Conservation (phyloP, 1,284 basidiomycete genomes). For the Pseudozyma hubeiensis region DNA sequence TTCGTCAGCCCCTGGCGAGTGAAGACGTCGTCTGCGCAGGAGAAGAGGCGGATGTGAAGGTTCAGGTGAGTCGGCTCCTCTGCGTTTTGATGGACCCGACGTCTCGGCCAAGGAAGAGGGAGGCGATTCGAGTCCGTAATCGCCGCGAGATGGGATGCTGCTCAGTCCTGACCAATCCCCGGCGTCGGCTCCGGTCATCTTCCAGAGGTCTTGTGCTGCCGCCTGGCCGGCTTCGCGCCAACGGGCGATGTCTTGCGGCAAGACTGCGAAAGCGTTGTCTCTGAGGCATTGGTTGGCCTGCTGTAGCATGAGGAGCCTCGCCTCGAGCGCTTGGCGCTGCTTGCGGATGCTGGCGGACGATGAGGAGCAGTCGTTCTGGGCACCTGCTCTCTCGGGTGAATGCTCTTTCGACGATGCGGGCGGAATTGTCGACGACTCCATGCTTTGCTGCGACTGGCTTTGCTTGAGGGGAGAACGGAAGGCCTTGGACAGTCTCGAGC, state of each 20-base stretch:
- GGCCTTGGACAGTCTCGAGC: conserved; percentile 11
- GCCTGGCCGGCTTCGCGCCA: conserved; percentile 45
- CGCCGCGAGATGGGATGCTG: conserved; percentile 16
- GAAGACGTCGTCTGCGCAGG: conserved; percentile 2
- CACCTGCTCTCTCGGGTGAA: background rate
- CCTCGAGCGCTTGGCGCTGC: conserved; percentile 36
- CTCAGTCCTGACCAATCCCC: conserved; percentile 30
- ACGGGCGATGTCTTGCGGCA: conserved; percentile 31
- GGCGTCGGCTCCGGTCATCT: conserved; percentile 32
- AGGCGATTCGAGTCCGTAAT: conserved; percentile 43
- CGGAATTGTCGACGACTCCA: conserved; percentile 2
- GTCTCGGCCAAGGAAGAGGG: conserved; percentile 1
- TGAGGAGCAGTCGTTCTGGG: background rate
- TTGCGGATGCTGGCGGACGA: conserved; percentile 17
- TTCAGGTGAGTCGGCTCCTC: conserved; percentile 10
- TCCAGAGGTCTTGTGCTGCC: conserved; percentile 48
- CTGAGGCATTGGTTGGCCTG: conserved; percentile 43
- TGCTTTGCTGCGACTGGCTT: conserved; percentile 5
- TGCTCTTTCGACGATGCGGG: background rate
- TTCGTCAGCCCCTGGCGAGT: conserved; percentile 37
- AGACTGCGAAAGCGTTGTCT: conserved; percentile 15
- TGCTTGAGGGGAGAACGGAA: conserved; percentile 33
- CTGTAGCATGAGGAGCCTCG: conserved; percentile 26
- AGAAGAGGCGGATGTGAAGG: conserved; percentile 15
- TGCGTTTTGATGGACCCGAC: conserved; percentile 10